Evolutionary conservation across 2,329 filamentous ascomycete genomes (phyloP), one percentile per base, ranked within the genome.

Genomic region (Eurotiales sp.): DNA sequence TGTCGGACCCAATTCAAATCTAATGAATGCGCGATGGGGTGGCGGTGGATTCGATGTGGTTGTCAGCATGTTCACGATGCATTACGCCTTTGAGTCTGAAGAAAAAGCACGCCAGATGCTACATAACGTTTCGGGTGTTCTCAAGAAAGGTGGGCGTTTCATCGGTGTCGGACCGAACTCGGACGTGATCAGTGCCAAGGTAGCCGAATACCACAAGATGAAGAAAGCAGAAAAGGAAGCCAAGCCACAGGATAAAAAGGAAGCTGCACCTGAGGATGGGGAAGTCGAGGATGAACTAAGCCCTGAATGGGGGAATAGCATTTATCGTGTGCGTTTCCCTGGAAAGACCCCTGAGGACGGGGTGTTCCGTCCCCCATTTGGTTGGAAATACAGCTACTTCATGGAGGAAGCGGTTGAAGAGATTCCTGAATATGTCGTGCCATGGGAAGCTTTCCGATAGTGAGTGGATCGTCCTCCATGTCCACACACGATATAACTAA

Each of bases 41-140:
- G 83, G 83, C 48, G 86, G 86, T 50, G 91, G 92, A 3, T 99
- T 97, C 61, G 93, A 99, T 66, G 88, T 97, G 37, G 92, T 99
- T 56, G 90, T 87, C 65, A 96, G 96, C 83, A 99, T 99, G 93
- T 99, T 99, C 70, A 95, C 90, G 63, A 93, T 99, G 84, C 93
- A 99, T 73, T 99, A 99, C 68, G 91, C 93, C 5, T 99, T 97
- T 61, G 93, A 97, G 74, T 89, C 79, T 47, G 92, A 99, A 69
- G 82, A 83, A 43, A 95, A 96, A 69, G 90, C 92, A 2, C 83
- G 90, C 40, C 88, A 83, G 56, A 97, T 99, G 93, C 79, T 99
- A 51, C 82, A 85, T 62, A 99, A 99, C 64, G 92, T 99, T 3
- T 86, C 93, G 0, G 88, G 90, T 1, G 82, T 88, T 2, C 72